These are phyloP conservation scores for Phytophthora pisi DNA, from an alignment of 352 stramenopile species.

Conservation along the genomic window DNA sequence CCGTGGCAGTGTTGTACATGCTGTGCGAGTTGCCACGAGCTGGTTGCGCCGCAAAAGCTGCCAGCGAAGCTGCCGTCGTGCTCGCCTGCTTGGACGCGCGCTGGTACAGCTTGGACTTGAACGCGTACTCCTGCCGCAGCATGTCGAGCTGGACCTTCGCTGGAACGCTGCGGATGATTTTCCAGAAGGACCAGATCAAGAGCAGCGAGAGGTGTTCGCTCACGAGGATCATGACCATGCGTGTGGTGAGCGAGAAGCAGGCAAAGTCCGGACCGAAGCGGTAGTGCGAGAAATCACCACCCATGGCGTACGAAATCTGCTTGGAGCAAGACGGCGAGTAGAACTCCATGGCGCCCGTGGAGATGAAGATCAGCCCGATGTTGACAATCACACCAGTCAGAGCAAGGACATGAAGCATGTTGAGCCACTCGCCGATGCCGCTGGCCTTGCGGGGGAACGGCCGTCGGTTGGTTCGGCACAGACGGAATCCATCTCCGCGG, in stretches of 20 bases:
- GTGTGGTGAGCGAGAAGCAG: constrained; percentile 77
- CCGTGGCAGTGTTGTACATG: constrained; percentile 36
- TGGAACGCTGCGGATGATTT: constrained; percentile 63
- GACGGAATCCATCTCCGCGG: constrained; percentile 72
- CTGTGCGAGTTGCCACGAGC: constrained; percentile 17
- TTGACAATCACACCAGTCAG: constrained; percentile 77
- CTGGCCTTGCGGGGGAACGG: constrained; percentile 76
- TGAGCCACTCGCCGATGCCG: constrained; percentile 78
- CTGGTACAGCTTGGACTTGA: constrained; percentile 78
- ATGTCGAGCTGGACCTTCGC: constrained; percentile 66
- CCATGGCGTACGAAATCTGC: constrained; percentile 61
- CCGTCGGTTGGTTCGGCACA: constrained; percentile 76
- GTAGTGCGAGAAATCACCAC: constrained; percentile 63
- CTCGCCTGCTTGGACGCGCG: constrained; percentile 35
- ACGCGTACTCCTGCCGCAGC: constrained; percentile 70
- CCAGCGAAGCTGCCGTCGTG: constrained; percentile 13
- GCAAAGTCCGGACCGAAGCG: constrained; percentile 77
- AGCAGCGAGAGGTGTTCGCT: constrained; percentile 68
- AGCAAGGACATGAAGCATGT: constrained; percentile 71
- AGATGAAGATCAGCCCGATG: constrained; percentile 79
- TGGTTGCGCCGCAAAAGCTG: constrained; percentile 18
- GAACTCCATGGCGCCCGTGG: constrained; percentile 80
- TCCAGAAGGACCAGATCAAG: constrained; percentile 75
- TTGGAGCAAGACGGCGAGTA: constrained; percentile 54
- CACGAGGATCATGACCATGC: constrained; percentile 83